Conservation (phyloP, 371 early-diverging fungal genomes). For the Ecytonucleospora hepatopenaei region DNA sequence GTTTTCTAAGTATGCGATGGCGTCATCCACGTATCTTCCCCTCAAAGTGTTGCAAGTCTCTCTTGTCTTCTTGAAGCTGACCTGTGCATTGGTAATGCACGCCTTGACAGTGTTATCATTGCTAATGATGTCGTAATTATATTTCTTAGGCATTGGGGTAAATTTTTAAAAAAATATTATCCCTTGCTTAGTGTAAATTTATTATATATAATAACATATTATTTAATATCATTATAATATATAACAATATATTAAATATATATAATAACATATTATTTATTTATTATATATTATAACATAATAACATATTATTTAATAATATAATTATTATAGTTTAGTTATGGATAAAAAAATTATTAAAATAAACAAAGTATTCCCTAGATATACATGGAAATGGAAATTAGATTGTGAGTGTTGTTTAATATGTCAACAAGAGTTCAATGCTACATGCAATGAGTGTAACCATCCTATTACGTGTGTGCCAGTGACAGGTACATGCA, state of each 20-base stretch:
- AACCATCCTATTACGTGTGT: constrained; percentile 56
- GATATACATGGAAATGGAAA: constrained; percentile 55
- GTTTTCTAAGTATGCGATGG: constrained; percentile 78
- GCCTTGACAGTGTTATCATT: constrained; percentile 51
- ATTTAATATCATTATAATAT: no score
- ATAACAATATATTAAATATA: no score
- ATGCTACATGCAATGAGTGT: constrained; percentile 55
- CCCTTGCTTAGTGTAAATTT: no score
- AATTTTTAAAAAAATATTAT: no score
- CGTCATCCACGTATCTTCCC: constrained; percentile 80
- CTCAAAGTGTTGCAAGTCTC: constrained; percentile 84
- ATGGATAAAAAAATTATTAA: no score
- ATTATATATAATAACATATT: no score
- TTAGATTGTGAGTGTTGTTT: constrained; percentile 53
- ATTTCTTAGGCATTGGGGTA: constrained; percentile 37
- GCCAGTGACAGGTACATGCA: constrained; percentile 53
- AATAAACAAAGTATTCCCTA: constrained; percentile 41
- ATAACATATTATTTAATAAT: no score
- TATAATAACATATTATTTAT: no score
- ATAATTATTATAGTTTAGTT: no score
- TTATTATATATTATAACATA: no score
- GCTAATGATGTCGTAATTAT: constrained; percentile 26
- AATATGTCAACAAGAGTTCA: constrained; percentile 57
- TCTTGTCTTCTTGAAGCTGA: constrained; percentile 78
- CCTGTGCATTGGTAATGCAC: constrained; percentile 48